These are phyloP conservation scores for Porogramme epimiltina DNA, from an alignment of 1,284 basidiomycete species.

Conservation along the genomic window DNA sequence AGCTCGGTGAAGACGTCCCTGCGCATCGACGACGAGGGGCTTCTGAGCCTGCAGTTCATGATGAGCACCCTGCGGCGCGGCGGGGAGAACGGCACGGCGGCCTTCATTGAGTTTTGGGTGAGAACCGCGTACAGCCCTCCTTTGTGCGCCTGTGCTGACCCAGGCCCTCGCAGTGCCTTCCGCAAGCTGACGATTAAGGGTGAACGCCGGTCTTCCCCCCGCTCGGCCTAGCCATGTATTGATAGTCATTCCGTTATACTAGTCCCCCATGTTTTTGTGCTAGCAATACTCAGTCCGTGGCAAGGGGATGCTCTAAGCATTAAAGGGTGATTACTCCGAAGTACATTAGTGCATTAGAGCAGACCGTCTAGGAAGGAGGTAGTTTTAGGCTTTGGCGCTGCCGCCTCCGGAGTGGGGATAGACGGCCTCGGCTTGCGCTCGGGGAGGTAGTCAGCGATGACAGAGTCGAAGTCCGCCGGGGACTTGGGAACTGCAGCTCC, in stretches of 20 bases:
- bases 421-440: constrained; percentile 23
- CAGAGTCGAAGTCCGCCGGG: constrained; percentile 62
- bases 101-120: constrained; percentile 86
- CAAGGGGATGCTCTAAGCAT: constrained; percentile 9
- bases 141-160: too few relatives aligned
- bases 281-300: too few relatives aligned
- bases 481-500: constrained; percentile 37
- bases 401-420: constrained; percentile 23
- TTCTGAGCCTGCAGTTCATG: constrained; percentile 85
- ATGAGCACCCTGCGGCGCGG: constrained; percentile 63
- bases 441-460: constrained; percentile 71
- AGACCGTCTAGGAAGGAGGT: constrained; percentile 46
- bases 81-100: constrained; percentile 43
- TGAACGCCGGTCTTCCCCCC: too few relatives aligned
- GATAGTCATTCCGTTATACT: too few relatives aligned
- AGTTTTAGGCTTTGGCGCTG: constrained; percentile 27
- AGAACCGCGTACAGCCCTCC: too few relatives aligned
- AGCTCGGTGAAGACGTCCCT: constrained; percentile 85
- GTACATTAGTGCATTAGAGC: constrained; percentile 34
- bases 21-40: constrained; percentile 78
- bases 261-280: too few relatives aligned
- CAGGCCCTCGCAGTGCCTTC: too few relatives aligned
- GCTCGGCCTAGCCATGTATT: too few relatives aligned
- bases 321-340: constrained; percentile 2
- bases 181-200: too few relatives aligned